A percentile compares a stretch with the other conserved stretches of the same genome.
Evolutionary conservation across 495 filamentous ascomycete species (phyloP).

Genomic region (Chaetomidium leptoderma): DNA sequence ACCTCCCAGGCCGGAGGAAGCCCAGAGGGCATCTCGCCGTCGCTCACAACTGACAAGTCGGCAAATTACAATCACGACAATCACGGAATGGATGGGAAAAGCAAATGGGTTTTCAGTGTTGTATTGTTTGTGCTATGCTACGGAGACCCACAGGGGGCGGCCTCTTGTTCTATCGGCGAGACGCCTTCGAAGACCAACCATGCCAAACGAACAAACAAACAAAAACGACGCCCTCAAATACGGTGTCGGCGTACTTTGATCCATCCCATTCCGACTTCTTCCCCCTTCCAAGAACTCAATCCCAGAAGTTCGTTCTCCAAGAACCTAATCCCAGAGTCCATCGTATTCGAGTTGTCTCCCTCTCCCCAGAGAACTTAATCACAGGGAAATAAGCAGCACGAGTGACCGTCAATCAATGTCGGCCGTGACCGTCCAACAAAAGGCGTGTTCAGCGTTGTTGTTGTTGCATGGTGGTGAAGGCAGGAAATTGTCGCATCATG

Average conservation of each 20-base stretch:
- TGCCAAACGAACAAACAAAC: background rate
- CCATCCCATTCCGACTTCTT: constrained; percentile 6
- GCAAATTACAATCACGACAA: too few relatives aligned
- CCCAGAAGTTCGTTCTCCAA: constrained; percentile 11
- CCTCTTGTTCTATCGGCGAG: background rate
- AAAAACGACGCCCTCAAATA: background rate
- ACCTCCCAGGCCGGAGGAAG: too few relatives aligned
- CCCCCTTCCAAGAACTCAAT: background rate
- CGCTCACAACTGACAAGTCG: too few relatives aligned
- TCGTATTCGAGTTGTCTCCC: constrained; percentile 1
- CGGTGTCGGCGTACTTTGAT: background rate
- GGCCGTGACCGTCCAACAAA: background rate
- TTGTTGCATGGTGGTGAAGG: background rate
- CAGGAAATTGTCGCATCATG: too few relatives aligned
- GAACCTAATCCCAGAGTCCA: constrained; percentile 13
- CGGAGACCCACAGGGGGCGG: too few relatives aligned
- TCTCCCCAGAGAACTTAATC: background rate
- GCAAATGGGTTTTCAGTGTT: too few relatives aligned
- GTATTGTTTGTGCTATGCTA: too few relatives aligned
- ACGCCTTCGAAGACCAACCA: background rate
- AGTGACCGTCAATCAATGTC: constrained; percentile 4
- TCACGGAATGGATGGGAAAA: too few relatives aligned
- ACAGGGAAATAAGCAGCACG: constrained; percentile 3
- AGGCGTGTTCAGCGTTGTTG: background rate
- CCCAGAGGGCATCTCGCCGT: too few relatives aligned